A percentile compares a stretch with the other conserved stretches of the same genome.
phyloP scores from a whole-genome alignment of 345 rosid genomes.

The Euclidium syriacum region DNA sequence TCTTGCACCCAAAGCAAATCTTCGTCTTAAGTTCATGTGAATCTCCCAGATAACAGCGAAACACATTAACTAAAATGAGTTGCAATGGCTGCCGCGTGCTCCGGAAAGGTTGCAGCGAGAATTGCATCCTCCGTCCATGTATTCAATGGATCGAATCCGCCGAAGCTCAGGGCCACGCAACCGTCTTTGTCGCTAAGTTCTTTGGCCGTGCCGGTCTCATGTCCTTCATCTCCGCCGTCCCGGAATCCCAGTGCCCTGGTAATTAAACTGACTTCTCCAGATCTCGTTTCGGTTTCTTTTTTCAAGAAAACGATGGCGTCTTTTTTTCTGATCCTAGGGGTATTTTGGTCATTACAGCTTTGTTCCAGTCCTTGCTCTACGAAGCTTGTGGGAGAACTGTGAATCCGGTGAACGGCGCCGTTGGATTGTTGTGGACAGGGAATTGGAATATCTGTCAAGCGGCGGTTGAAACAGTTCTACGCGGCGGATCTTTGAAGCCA shows the following conservation, averaged over 20 bases:
- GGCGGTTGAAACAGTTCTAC: constrained; percentile 57
- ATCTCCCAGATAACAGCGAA: constrained; percentile 5
- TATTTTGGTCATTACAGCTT: constrained; percentile 33
- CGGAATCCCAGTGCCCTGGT: constrained; percentile 60
- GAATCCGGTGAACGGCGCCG: constrained; percentile 68
- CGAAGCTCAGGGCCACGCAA: constrained; percentile 79
- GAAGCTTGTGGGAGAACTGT: constrained; percentile 69
- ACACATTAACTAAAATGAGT: constrained; percentile 41
- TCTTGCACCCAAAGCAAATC: constrained; percentile 14
- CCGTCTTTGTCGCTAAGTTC: constrained; percentile 82
- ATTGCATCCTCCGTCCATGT: constrained; percentile 67
- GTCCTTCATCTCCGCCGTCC: constrained; percentile 69
- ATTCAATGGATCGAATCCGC: constrained; percentile 54
- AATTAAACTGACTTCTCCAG: not conserved
- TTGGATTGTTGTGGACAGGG: constrained; percentile 64
- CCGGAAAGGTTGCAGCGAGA: constrained; percentile 80
- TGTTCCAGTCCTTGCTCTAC: constrained; percentile 59
- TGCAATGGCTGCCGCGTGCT: constrained; percentile 86
- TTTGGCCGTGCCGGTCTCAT: constrained; percentile 90
- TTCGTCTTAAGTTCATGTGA: not conserved
- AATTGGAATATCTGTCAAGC: constrained; percentile 61
- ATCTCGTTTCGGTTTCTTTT: not conserved
- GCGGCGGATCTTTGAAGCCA: constrained; percentile 48
- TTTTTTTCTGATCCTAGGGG: not conserved
- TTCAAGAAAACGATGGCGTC: not conserved